These are phyloP conservation scores for Cicer bijugum DNA, from an alignment of 306 rosid genomes.

Conservation along the genomic window DNA sequence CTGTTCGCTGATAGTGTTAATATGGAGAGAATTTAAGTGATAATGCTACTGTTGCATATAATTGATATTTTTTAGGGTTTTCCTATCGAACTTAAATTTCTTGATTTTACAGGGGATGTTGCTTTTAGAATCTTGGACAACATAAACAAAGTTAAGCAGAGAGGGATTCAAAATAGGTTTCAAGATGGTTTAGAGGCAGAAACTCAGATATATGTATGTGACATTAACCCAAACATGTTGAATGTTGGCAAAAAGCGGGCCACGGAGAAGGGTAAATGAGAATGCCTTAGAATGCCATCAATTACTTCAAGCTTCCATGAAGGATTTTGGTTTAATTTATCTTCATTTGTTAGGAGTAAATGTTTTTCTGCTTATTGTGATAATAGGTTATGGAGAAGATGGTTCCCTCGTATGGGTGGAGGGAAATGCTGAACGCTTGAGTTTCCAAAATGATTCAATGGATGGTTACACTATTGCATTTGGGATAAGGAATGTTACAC, in stretches of 20 bases:
- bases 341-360: constrained; percentile 42
- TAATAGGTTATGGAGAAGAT: constrained; percentile 76
- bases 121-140: constrained; percentile 85
- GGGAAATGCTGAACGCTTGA: constrained; percentile 86
- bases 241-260: constrained; percentile 82
- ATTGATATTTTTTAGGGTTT: constrained; percentile 5
- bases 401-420: constrained; percentile 84
- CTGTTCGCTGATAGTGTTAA: background rate
- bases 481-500: constrained; percentile 95
- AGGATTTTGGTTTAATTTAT: constrained; percentile 33
- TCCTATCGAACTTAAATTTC: constrained; percentile 25
- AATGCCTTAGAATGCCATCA: constrained; percentile 25
- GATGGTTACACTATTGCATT: constrained; percentile 98
- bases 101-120: constrained; percentile 79
- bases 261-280: constrained; percentile 65
- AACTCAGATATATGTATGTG: constrained; percentile 83
- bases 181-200: constrained; percentile 65
- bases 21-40: constrained; percentile 9
- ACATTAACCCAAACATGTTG: constrained; percentile 87
- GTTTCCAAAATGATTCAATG: constrained; percentile 72
- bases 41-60: constrained; percentile 30
- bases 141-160: constrained; percentile 68
- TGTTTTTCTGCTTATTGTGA: constrained; percentile 40
- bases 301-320: constrained; percentile 18
- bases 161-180: constrained; percentile 59